phyloP scores from a whole-genome alignment of 164 flowering plant species.

The Tinospora cordifolia region DNA sequence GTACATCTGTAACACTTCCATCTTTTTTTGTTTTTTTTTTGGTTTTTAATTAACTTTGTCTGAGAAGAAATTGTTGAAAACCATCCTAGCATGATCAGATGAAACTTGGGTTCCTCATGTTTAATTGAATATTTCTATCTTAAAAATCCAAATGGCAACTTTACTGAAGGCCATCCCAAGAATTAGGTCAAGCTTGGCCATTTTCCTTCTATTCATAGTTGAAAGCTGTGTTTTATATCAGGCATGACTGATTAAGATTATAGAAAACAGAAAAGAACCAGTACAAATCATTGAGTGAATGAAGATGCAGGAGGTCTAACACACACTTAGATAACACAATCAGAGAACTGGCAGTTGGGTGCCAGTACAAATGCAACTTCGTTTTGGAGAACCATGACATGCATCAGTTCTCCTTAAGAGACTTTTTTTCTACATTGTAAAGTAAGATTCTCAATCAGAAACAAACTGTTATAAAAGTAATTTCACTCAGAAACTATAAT shows the following conservation, averaged over 20 bases:
- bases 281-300: not conserved
- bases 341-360: not conserved
- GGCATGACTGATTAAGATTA: not conserved
- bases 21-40: too few species aligned
- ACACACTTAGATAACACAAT: not conserved
- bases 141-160: too few species aligned
- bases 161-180: not conserved
- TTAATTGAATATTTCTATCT: too few species aligned
- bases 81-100: too few species aligned
- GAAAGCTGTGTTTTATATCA: not conserved
- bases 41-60: too few species aligned
- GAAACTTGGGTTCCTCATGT: too few species aligned
- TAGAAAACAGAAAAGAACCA: not conserved
- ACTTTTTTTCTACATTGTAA: not conserved
- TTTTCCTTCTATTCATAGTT: too few species aligned
- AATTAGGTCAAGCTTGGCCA: too few species aligned
- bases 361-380: not conserved
- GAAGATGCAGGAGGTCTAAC: not conserved
- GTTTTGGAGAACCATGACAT: not conserved
- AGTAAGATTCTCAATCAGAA: not conserved
- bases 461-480: not conserved
- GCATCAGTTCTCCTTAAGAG: not conserved
- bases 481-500: constrained; percentile 2
- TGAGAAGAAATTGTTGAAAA: too few species aligned
- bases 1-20: too few species aligned